Evolutionary conservation across 768 basidiomycete genomes (phyloP).

Genomic region (Neoboletus subvelutipes): DNA sequence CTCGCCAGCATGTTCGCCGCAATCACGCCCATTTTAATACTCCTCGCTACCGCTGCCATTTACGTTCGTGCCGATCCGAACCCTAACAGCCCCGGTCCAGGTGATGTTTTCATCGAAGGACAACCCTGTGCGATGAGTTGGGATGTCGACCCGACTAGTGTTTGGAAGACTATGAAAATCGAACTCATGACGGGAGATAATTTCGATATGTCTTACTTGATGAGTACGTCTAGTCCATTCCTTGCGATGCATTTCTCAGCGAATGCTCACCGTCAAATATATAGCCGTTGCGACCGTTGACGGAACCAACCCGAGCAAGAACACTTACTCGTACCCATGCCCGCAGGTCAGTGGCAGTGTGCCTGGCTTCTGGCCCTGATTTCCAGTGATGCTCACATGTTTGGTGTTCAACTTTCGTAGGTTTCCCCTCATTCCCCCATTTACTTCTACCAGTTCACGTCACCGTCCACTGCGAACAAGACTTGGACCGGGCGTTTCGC

Average conservation of each 20-base stretch:
- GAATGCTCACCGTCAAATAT: background rate
- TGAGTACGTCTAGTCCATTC: constrained; percentile 45
- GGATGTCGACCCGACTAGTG: constrained; percentile 54
- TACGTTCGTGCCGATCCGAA: constrained; percentile 54
- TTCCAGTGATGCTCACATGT: background rate
- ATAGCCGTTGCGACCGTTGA: constrained; percentile 67
- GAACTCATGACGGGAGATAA: constrained; percentile 82
- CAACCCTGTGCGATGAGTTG: constrained; percentile 55
- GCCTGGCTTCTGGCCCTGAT: background rate
- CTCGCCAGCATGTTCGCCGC: constrained; percentile 19
- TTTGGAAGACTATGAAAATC: constrained; percentile 72
- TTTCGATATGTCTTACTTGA: constrained; percentile 61
- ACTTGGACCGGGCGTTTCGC: constrained; percentile 78
- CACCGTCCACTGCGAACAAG: constrained; percentile 38
- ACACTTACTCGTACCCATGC: constrained; percentile 56
- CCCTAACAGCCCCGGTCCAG: constrained; percentile 62
- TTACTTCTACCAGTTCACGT: constrained; percentile 80
- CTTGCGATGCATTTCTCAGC: background rate
- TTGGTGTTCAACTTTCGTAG: constrained; percentile 30
- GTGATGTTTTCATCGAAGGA: constrained; percentile 57
- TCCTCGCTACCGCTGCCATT: constrained; percentile 29
- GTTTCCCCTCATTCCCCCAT: constrained; percentile 63
- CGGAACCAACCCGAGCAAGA: constrained; percentile 51
- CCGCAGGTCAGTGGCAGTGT: constrained; percentile 49
- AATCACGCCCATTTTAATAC: constrained; percentile 9